Conservation (phyloP, 192 early-diverging fungal genomes). For the Funneliformis geosporum region DNA sequence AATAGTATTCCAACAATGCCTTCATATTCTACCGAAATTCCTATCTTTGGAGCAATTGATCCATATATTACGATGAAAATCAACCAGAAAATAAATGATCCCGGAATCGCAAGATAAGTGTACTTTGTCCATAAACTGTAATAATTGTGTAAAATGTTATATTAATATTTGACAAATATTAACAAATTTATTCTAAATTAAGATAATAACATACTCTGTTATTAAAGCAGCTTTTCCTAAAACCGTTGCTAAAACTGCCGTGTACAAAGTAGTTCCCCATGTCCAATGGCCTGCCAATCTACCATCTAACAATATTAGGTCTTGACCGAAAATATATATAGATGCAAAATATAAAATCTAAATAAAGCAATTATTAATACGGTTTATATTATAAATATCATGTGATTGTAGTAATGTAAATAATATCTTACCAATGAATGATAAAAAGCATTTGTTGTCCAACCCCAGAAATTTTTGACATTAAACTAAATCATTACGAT, state of each 20-base stretch:
- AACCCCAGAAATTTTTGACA: slow-evolving; percentile 87
- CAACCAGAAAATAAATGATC: slow-evolving; percentile 89
- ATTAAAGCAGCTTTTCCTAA: slow-evolving; percentile 90
- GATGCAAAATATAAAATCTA: slow-evolving; percentile 73
- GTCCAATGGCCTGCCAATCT: slow-evolving; percentile 84
- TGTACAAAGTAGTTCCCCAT: slow-evolving; percentile 88
- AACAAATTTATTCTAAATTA: neutral
- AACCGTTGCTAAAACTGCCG: slow-evolving; percentile 84
- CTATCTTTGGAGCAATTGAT: slow-evolving; percentile 66
- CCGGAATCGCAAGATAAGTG: slow-evolving; percentile 87
- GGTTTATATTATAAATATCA: neutral
- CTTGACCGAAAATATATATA: slow-evolving; percentile 65
- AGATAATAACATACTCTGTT: slow-evolving; percentile 58
- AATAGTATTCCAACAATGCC: slow-evolving; percentile 70
- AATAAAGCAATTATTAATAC: neutral
- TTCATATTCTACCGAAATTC: slow-evolving; percentile 71
- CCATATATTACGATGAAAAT: slow-evolving; percentile 84
- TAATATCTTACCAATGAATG: slow-evolving; percentile 75
- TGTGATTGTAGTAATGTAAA: slow-evolving; percentile 22
- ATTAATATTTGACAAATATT: neutral
- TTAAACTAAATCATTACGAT: slow-evolving; percentile 61
- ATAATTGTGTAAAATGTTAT: neutral
- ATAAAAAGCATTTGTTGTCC: slow-evolving; percentile 88
- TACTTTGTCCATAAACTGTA: slow-evolving; percentile 91
- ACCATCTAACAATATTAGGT: slow-evolving; percentile 71